Conservation (phyloP, 2,329 filamentous ascomycete genomes). For the Neonectria coccinea region DNA sequence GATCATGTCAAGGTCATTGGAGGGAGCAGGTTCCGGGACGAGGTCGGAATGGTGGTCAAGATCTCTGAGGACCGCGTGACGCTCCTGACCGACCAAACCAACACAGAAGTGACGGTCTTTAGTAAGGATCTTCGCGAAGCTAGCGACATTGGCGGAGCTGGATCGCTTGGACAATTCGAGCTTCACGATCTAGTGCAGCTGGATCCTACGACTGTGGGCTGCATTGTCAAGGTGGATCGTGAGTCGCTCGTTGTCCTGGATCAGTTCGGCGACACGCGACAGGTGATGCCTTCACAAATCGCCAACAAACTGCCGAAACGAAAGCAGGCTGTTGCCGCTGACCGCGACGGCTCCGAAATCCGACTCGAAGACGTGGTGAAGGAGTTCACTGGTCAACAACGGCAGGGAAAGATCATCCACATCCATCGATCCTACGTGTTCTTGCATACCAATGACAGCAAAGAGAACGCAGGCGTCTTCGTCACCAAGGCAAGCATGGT, state of each 20-base stretch:
- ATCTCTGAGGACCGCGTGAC: constrained; percentile 94
- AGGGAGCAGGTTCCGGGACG: constrained; percentile 91
- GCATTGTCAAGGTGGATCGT: constrained; percentile 93
- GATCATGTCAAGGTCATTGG: constrained; percentile 99
- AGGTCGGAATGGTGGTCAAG: constrained; percentile 96
- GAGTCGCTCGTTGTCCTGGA: constrained; percentile 92
- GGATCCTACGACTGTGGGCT: constrained; percentile 91
- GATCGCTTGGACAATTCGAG: constrained; percentile 87
- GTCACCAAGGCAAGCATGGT: constrained; percentile 89
- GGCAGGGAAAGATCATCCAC: constrained; percentile 90
- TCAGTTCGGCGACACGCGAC: constrained; percentile 85
- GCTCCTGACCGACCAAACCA: constrained; percentile 90
- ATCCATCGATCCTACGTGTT: constrained; percentile 95
- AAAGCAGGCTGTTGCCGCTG: constrained; percentile 88
- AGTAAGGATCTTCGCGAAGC: constrained; percentile 96
- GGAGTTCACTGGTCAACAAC: constrained; percentile 86
- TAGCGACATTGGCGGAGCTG: constrained; percentile 88
- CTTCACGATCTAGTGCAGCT: constrained; percentile 95
- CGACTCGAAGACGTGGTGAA: constrained; percentile 91
- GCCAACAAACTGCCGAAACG: constrained; percentile 87
- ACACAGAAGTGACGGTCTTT: constrained; percentile 95
- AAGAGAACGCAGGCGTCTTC: constrained; percentile 90
- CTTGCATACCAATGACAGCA: constrained; percentile 83
- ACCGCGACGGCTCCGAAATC: constrained; percentile 93
- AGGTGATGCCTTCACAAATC: constrained; percentile 90